These are phyloP conservation scores for Trichosporon faecale DNA, from an alignment of 1,284 basidiomycete genomes.

Conservation along the genomic window DNA sequence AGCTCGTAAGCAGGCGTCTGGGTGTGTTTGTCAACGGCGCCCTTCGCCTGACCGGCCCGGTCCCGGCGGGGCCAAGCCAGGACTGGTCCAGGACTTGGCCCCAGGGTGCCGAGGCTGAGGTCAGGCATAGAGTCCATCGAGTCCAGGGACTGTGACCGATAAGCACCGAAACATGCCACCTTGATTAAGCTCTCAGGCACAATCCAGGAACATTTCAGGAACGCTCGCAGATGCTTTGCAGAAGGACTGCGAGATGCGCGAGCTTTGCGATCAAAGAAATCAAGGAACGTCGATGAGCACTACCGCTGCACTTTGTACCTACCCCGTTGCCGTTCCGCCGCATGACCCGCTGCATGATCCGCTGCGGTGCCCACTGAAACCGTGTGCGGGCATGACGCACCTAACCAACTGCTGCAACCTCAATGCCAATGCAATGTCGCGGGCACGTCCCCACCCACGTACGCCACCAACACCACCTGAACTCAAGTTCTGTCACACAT, in stretches of 20 bases:
- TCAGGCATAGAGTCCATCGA: neutral
- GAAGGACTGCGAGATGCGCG: too few species aligned
- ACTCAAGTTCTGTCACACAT: neutral
- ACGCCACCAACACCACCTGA: neutral
- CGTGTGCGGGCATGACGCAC: neutral
- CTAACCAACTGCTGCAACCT: neutral
- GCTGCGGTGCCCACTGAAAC: neutral
- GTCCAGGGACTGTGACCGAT: neutral
- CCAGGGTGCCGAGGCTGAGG: neutral
- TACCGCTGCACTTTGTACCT: neutral
- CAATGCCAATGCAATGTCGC: neutral
- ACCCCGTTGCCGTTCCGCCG: neutral
- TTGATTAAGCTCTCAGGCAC: neutral
- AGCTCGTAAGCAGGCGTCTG: neutral
- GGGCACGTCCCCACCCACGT: neutral
- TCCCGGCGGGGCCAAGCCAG: neutral
- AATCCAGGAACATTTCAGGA: neutral
- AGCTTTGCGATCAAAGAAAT: neutral
- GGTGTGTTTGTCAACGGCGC: neutral
- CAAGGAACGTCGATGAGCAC: neutral
- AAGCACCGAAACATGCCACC: neutral
- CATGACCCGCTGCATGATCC: neutral
- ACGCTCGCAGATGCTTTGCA: neutral
- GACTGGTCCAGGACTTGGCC: neutral
- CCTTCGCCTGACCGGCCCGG: neutral